phyloP scores from a whole-genome alignment of 1,284 basidiomycete species.

The Malassezia furfur region DNA sequence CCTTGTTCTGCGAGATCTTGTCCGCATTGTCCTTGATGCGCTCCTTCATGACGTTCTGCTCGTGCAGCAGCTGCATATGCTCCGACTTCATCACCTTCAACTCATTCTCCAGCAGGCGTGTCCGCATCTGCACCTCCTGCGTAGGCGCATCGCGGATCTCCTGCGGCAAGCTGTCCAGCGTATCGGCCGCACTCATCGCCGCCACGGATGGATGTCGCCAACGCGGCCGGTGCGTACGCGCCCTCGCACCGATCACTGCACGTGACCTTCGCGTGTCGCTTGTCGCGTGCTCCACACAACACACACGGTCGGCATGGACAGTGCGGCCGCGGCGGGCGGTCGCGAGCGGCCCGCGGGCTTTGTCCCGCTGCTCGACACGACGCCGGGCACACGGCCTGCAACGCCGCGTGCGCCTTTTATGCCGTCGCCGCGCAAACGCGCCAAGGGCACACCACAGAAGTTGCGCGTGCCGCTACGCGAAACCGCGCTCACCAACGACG shows the following conservation, averaged over 20 bases:
- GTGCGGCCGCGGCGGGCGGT: neutral
- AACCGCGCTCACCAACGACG: neutral
- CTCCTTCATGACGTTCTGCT: conserved; percentile 90
- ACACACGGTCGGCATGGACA: conserved; percentile 11
- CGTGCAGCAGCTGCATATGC: conserved; percentile 79
- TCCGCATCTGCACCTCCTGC: conserved; percentile 44
- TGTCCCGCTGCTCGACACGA: neutral
- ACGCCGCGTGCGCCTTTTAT: conserved; percentile 15
- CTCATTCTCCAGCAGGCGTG: conserved; percentile 45
- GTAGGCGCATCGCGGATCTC: conserved; percentile 40
- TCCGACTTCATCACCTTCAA: conserved; percentile 54
- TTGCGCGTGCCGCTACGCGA: conserved; percentile 1
- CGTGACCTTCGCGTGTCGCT: conserved; percentile 13
- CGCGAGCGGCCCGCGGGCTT: conserved; percentile 11
- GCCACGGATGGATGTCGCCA: neutral
- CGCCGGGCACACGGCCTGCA: neutral
- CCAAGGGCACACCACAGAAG: neutral
- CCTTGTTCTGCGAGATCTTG: conserved; percentile 99
- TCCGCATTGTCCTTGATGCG: conserved; percentile 96
- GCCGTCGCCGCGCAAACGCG: conserved; percentile 17
- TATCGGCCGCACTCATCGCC: conserved; percentile 9
- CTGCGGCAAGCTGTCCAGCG: conserved; percentile 21
- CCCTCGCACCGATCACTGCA: conserved; percentile 8
- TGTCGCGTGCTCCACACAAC: conserved; percentile 3
- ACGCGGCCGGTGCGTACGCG: conserved; percentile 5